phyloP scores from a whole-genome alignment of 495 filamentous ascomycete species.

The Lentithecium fluviatile region DNA sequence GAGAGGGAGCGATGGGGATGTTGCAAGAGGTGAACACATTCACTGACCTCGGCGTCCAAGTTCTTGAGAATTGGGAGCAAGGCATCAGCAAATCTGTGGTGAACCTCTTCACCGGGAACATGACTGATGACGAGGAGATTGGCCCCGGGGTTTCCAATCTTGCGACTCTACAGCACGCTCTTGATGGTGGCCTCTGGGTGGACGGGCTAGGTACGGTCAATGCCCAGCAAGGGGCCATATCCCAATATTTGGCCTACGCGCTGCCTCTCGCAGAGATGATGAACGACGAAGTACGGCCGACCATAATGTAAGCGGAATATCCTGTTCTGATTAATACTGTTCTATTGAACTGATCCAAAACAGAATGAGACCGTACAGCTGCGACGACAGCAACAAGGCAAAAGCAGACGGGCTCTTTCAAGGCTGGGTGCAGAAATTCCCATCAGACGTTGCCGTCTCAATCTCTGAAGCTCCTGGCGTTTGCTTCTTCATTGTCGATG shows the following conservation, averaged over 20 bases:
- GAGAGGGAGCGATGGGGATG: not conserved
- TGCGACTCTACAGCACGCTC: not conserved
- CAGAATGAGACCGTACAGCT: not conserved
- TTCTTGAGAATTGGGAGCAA: not conserved
- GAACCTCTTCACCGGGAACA: not conserved
- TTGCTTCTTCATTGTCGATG: not conserved
- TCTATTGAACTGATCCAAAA: too few relatives aligned
- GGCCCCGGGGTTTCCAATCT: not conserved
- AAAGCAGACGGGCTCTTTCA: not conserved
- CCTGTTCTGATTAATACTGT: not conserved
- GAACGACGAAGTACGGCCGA: not conserved
- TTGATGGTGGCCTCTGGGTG: constrained; percentile 1
- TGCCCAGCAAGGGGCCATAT: not conserved
- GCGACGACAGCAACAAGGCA: not conserved
- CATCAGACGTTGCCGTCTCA: not conserved
- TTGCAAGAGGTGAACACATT: not conserved
- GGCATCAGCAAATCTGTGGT: not conserved
- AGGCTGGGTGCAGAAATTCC: not conserved
- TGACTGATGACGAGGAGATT: constrained; percentile 5
- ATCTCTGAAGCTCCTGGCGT: not conserved
- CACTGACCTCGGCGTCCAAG: not conserved
- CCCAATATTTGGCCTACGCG: not conserved
- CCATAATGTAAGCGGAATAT: not conserved
- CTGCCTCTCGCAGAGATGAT: not conserved
- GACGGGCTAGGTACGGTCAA: not conserved